These are phyloP conservation scores for Zostera marina DNA, from an alignment of 116 monocot genomes.

Conservation along the genomic window DNA sequence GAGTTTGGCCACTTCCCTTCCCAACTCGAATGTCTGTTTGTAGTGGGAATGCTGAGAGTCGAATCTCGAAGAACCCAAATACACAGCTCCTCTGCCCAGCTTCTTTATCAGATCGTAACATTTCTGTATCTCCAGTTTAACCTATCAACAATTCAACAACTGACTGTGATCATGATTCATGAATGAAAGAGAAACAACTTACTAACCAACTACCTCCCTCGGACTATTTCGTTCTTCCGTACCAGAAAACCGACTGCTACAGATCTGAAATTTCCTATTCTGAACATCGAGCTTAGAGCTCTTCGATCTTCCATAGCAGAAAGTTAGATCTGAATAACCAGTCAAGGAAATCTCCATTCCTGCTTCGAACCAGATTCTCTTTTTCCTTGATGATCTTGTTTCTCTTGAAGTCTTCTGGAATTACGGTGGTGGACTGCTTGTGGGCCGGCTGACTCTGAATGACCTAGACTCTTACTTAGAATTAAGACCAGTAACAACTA, in stretches of 20 bases:
- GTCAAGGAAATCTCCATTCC: neutral
- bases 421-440: too few relatives aligned
- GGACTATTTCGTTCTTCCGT: constrained; percentile 3
- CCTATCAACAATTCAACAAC: constrained; percentile 14
- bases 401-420: too few relatives aligned
- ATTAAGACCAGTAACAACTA: too few relatives aligned
- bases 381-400: too few relatives aligned
- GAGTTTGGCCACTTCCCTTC: constrained; percentile 62
- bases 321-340: neutral
- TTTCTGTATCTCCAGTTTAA: constrained; percentile 60
- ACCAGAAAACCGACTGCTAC: neutral
- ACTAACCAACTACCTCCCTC: neutral
- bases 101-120: constrained; percentile 67
- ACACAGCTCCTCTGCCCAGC: constrained; percentile 73
- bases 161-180: neutral
- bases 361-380: too few relatives aligned
- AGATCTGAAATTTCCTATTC: neutral
- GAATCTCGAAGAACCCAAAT: constrained; percentile 82
- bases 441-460: too few relatives aligned
- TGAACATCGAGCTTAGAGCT: neutral
- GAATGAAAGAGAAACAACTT: neutral
- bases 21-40: constrained; percentile 45
- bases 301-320: neutral
- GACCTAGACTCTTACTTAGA: too few relatives aligned
- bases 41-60: constrained; percentile 43